phyloP scores from a whole-genome alignment of 2,329 filamentous ascomycete species.

The Alternaria arbusti region DNA sequence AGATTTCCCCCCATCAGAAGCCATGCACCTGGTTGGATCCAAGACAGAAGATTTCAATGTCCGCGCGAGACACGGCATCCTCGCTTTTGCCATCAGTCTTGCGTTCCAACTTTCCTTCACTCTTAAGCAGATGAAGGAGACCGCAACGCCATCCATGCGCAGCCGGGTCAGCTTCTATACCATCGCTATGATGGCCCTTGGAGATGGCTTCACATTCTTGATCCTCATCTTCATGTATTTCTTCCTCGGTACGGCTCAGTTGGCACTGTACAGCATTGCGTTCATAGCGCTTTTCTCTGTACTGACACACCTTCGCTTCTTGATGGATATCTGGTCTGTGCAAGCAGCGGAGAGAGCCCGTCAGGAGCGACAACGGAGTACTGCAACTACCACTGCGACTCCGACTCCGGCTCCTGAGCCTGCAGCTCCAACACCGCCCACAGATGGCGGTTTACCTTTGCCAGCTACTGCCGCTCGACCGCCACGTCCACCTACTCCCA shows the following conservation, averaged over 20 bases:
- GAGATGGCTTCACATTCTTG: conserved; percentile 65
- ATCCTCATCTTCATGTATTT: conserved; percentile 60
- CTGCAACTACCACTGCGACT: conserved; percentile 26
- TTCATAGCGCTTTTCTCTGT: conserved; percentile 67
- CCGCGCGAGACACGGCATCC: conserved; percentile 59
- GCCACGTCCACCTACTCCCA: conserved; percentile 57
- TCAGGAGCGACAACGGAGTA: conserved; percentile 53
- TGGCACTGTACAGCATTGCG: conserved; percentile 61
- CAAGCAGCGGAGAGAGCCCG: conserved; percentile 60
- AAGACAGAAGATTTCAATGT: conserved; percentile 64
- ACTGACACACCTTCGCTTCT: conserved; percentile 68
- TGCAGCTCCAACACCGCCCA: conserved; percentile 32
- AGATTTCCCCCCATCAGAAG: conserved; percentile 58
- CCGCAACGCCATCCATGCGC: conserved; percentile 68
- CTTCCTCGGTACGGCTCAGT: conserved; percentile 61
- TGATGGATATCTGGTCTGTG: conserved; percentile 71
- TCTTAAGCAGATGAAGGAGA: conserved; percentile 68
- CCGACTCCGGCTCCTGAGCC: conserved; percentile 26
- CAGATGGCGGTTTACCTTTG: conserved; percentile 51
- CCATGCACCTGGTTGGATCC: conserved; percentile 61
- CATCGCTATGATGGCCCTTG: conserved; percentile 66
- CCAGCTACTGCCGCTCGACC: conserved; percentile 58
- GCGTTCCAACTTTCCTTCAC: conserved; percentile 62
- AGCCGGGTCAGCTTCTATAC: conserved; percentile 70
- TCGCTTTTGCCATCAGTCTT: conserved; percentile 59